These are phyloP conservation scores for Cutaneotrichosporon sp. DNA, from an alignment of 1,284 basidiomycete species.

Conservation along the genomic window DNA sequence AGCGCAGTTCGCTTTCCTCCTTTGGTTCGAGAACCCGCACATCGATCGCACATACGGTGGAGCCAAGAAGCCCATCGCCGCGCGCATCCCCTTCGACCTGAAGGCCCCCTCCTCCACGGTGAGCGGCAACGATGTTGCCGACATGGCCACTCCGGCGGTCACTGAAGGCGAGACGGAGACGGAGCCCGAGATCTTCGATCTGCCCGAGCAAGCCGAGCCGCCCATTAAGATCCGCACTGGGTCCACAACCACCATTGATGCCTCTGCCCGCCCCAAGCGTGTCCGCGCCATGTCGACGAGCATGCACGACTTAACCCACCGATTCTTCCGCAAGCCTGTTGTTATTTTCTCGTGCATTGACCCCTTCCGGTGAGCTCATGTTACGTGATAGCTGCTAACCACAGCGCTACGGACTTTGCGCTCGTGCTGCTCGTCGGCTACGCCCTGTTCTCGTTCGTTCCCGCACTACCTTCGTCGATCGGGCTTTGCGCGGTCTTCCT, in stretches of 20 bases:
- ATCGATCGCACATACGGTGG: conserved; percentile 85
- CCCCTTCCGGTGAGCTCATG: conserved; percentile 62
- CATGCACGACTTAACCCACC: conserved; percentile 83
- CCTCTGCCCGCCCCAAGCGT: conserved; percentile 2
- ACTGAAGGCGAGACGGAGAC: conserved; percentile 70
- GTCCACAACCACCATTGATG: conserved; percentile 1
- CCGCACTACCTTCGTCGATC: conserved; percentile 47
- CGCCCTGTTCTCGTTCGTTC: conserved; percentile 51
- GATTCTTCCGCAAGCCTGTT: conserved; percentile 84
- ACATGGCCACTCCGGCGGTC: conserved; percentile 55
- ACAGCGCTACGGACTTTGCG: conserved; percentile 63
- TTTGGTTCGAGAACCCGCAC: conserved; percentile 97
- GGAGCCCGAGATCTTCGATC: conserved; percentile 51
- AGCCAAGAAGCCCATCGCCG: conserved; percentile 75
- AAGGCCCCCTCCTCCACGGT: conserved; percentile 3
- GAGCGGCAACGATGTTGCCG: conserved; percentile 1
- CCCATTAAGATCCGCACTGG: conserved; percentile 26
- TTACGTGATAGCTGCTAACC: background rate
- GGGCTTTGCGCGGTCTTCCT: conserved; percentile 63
- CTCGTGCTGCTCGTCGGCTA: conserved; percentile 60
- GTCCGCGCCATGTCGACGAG: conserved; percentile 50
- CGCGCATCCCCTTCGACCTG: conserved; percentile 61
- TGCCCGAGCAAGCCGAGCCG: conserved; percentile 21
- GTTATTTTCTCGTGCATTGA: conserved; percentile 80
- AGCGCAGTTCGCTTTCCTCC: conserved; percentile 89